These are phyloP conservation scores for Aurifilum marmelostoma DNA, from an alignment of 2,329 filamentous ascomycete genomes.

Conservation along the genomic window DNA sequence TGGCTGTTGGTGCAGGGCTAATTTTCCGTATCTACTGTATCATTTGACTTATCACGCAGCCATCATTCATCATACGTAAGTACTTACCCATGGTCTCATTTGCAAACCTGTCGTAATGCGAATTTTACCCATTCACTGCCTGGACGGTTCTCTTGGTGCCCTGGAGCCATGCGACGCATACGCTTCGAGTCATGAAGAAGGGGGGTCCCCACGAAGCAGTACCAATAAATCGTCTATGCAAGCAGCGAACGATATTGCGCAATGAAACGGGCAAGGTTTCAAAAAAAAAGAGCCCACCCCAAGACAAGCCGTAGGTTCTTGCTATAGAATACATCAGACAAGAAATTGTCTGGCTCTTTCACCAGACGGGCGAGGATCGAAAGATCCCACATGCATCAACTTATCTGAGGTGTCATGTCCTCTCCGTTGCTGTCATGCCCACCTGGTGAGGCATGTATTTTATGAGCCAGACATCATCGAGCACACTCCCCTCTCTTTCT, in stretches of 20 bases:
- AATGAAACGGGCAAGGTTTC: constrained; percentile 22
- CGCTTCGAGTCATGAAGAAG: constrained; percentile 2
- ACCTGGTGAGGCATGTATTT: not conserved
- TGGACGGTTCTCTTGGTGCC: not conserved
- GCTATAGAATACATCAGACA: not conserved
- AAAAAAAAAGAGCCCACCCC: constrained; percentile 13
- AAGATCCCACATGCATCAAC: not conserved
- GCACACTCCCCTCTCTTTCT: not conserved
- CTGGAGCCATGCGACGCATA: not conserved
- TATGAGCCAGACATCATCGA: not conserved
- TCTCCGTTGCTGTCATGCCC: not conserved
- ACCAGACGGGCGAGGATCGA: not conserved
- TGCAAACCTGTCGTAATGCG: not conserved
- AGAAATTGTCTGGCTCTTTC: not conserved
- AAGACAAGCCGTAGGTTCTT: not conserved
- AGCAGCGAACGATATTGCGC: not conserved
- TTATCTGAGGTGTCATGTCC: not conserved
- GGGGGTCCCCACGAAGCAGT: not conserved
- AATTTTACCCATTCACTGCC: not conserved
- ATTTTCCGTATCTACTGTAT: not conserved
- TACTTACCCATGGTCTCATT: not conserved
- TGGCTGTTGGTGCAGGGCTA: constrained; percentile 6
- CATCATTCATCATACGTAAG: not conserved
- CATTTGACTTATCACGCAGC: not conserved
- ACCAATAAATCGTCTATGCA: constrained; percentile 5